A percentile compares a stretch with the other conserved stretches of the same genome.
Conservation (phyloP, 495 filamentous ascomycete species). For the Letharia lupina region DNA sequence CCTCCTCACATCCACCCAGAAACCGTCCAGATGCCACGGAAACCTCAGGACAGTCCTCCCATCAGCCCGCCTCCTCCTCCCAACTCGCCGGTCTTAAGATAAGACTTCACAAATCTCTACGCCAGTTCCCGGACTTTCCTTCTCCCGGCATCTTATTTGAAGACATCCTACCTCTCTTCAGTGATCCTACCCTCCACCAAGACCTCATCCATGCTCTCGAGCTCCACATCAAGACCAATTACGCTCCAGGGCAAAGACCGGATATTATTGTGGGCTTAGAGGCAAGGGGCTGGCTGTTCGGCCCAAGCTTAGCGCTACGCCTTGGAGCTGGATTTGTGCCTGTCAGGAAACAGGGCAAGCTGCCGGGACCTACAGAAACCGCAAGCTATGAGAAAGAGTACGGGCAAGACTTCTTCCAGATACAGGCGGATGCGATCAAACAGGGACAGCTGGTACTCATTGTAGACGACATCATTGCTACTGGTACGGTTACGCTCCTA, state of each 20-base stretch:
- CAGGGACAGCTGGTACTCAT: slow-evolving; percentile 82
- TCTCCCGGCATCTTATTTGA: slow-evolving; percentile 91
- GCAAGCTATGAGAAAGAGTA: slow-evolving; percentile 93
- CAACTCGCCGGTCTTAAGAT: slow-evolving; percentile 92
- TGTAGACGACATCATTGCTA: slow-evolving; percentile 97
- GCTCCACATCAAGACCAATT: slow-evolving; percentile 58
- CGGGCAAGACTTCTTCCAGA: slow-evolving; percentile 91
- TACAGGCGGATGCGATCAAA: slow-evolving; percentile 78
- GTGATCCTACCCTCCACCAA: slow-evolving; percentile 62
- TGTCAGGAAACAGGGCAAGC: slow-evolving; percentile 91
- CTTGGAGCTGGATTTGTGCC: slow-evolving; percentile 87
- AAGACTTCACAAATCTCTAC: slow-evolving; percentile 54
- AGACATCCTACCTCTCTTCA: slow-evolving; percentile 97
- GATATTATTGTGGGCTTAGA: slow-evolving; percentile 93
- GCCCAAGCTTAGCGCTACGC: slow-evolving; percentile 77
- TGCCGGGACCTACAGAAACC: slow-evolving; percentile 78
- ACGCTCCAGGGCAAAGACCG: slow-evolving; percentile 48
- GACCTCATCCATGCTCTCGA: slow-evolving; percentile 79
- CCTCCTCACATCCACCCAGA: slow-evolving; percentile 24
- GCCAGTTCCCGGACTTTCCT: slow-evolving; percentile 89
- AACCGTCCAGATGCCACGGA: slow-evolving; percentile 35
- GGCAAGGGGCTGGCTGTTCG: slow-evolving; percentile 91
- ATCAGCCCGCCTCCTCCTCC: slow-evolving; percentile 51
- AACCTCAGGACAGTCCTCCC: slow-evolving; percentile 38
- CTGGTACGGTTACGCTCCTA: slow-evolving; percentile 51